These are phyloP conservation scores for Barnettozyma vustinii DNA, from an alignment of 805 yeast species.

Conservation along the genomic window DNA sequence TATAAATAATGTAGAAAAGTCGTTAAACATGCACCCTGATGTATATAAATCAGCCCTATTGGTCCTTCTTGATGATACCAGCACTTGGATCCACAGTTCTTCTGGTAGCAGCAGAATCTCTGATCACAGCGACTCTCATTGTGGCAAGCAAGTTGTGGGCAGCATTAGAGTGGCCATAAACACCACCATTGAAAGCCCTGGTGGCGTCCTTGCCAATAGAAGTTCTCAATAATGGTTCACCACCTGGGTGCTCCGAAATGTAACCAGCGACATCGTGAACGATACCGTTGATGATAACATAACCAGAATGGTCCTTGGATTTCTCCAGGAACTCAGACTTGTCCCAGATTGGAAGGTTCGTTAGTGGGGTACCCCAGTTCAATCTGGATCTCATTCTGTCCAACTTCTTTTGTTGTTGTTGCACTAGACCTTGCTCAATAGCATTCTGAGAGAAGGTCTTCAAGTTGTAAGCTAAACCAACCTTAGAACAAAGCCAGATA, in stretches of 20 bases:
- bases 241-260: conserved; percentile 80
- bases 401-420: conserved; percentile 78
- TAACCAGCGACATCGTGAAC: conserved; percentile 70
- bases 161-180: conserved; percentile 79
- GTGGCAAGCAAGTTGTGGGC: conserved; percentile 79
- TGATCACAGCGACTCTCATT: conserved; percentile 75
- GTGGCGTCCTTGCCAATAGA: conserved; percentile 80
- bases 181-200: conserved; percentile 81
- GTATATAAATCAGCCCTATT: background rate
- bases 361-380: conserved; percentile 71
- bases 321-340: conserved; percentile 46
- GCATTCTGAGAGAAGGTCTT: conserved; percentile 76
- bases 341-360: conserved; percentile 70
- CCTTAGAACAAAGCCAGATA: conserved; percentile 52
- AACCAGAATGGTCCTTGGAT: conserved; percentile 44
- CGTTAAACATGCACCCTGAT: background rate
- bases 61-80: conserved; percentile 11
- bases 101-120: conserved; percentile 49
- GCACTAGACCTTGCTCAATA: conserved; percentile 74
- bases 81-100: conserved; percentile 18
- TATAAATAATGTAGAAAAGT: background rate
- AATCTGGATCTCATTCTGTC: conserved; percentile 55
- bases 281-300: conserved; percentile 70
- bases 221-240: conserved; percentile 63
- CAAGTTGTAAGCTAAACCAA: conserved; percentile 65